Base-by-base conservation (phyloP, 306 rosid species). In the Sechiopsis laciniata region DNA sequence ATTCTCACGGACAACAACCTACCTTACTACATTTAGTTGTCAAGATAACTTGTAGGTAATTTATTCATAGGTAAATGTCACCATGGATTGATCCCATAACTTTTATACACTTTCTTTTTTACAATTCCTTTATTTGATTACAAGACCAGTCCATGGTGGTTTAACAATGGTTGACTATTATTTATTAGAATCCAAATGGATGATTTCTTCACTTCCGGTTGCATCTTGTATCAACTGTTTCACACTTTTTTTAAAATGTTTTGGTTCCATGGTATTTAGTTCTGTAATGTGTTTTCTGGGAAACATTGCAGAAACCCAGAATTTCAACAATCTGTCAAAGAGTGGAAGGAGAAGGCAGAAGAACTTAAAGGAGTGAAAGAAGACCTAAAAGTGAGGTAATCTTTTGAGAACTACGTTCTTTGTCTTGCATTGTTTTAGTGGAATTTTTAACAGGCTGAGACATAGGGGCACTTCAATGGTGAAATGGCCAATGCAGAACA, bases 401-500 rank as follows among this genome's bases (percentile, higher is more conserved):
- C 10, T 67, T 70, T 80, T 69, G 55, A 35, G 58, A 65, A 61
- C 76, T 57, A 53, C 7, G 6, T 56, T 51, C 79, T 54, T 57
- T 83, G 72, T 57, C 3, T 16, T 61, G 20, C 21, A 7, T 69
- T 53, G 10, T 55, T 79, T 76, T 68, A 42, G 45, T 53, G 13
- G 71, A 65, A 72, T 76, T 83, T 67, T 84, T 74, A 76, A 72
- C 82, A 82, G 91, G 95, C 90, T 87, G 91, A 86, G 98, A 86
- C 95, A 86, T 94, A 90, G 97, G 81, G 83, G 82, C 81, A 78
- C 89, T 84, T 85, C 82, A 85, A 78, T 80, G 96, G 86, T 91
- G 89, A 89, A 89, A 81, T 91, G 87, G 79, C 82, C 75, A 85
- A 91, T 91, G 97, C 99, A 94, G 99, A 88, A 91, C 99, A 66